Percentiles rank a stretch among this genome's conserved stretches.
Conservation (phyloP, 306 rosid genomes). For the Myrica gale region DNA sequence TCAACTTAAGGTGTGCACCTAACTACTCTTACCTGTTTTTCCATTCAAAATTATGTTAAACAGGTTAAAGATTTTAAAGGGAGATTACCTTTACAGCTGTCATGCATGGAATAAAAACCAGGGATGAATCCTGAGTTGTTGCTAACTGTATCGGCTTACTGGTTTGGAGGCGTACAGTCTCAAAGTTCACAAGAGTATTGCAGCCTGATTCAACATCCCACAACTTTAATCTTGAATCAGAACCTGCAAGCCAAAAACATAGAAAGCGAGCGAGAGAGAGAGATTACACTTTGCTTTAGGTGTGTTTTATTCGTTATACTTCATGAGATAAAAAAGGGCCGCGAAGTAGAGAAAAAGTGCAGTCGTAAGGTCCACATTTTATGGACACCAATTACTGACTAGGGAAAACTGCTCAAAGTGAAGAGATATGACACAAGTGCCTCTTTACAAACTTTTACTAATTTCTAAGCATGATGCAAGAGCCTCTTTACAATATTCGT, state of each 20-base stretch:
- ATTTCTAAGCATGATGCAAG: background rate
- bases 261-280: constrained; percentile 3
- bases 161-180: constrained; percentile 81
- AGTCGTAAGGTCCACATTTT: background rate
- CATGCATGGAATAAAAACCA: constrained; percentile 96
- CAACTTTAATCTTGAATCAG: constrained; percentile 90
- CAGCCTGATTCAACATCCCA: constrained; percentile 94
- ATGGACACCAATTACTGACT: background rate
- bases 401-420: background rate
- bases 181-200: constrained; percentile 89
- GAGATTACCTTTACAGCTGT: constrained; percentile 66
- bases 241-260: constrained; percentile 49
- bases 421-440: background rate
- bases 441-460: too few relatives aligned
- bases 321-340: background rate
- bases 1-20: constrained; percentile 22
- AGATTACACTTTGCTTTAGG: background rate
- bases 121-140: constrained; percentile 61
- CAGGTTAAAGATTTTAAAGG: constrained; percentile 12
- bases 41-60: constrained; percentile 17
- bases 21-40: constrained; percentile 20
- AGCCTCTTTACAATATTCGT: background rate
- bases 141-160: constrained; percentile 90
- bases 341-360: background rate
- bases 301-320: background rate